Base-by-base conservation (phyloP, 2,329 filamentous ascomycete genomes). In the Pseudocercospora pini-densiflorae region DNA sequence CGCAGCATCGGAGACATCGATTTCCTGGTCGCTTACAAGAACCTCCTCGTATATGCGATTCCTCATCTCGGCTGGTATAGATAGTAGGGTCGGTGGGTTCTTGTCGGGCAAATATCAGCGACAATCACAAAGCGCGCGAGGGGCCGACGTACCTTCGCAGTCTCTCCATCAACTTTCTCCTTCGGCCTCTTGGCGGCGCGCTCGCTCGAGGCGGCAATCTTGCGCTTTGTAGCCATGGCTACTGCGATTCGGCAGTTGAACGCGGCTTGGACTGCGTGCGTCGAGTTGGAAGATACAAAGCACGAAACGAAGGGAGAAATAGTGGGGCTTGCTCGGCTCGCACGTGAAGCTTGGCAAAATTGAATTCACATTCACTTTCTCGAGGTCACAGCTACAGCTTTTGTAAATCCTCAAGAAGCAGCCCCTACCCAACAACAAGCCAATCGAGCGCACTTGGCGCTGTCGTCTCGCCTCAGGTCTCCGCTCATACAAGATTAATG, bases 21-120 rank as follows among this genome's bases (percentile, higher is more conserved):
- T 61, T 3, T 21, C 7, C n/a, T 19, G 24, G 24, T 16, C 12
- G 8, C 12, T 29, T 4, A 31, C 9, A 5, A 61, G 59, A 8
- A 51, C 60, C 9, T 55, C 27, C 7, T 54, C 51, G 14, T 45
- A 62, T 3, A 62, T 62, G 49, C 47, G 31, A 21, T 62, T 62
- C 14, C 60, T 31, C 1, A 62, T 12, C 21, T 62, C 62, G 5
- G 57, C 36, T n/a, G 33, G 57, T 0, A 59, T 16, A 1, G 57
- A 19, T 9, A 43, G 57, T 3, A 47, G 57, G 6, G 57, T 55
- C 51, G 29, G 47, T 12, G 16, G 16, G 1, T 23, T 14, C 45
- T 49, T 7, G 16, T 16, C 10, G 16, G 5, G 33, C 14, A 36
- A 3, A 3, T 6, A 40, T 40, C 36, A 40, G 36, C 5, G 16